phyloP scores from a whole-genome alignment of 1,139 yeast species.

The Suhomyces terraborum region DNA sequence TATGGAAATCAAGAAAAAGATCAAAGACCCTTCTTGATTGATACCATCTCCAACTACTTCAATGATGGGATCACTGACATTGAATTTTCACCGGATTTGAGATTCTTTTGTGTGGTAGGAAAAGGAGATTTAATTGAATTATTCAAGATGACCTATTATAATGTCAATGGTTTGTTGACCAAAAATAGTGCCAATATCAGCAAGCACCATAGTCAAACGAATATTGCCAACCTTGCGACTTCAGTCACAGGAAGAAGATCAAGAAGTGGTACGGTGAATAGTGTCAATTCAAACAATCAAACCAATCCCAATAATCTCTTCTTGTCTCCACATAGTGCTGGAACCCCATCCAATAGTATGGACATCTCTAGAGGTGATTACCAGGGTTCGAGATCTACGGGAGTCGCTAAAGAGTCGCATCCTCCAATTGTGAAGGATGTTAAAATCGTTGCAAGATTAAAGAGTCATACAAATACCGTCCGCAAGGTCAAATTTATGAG shows the following conservation, averaged over 20 bases:
- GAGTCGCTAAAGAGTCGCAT: slow-evolving; percentile 21
- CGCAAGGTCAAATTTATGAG: slow-evolving; percentile 43
- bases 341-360: slow-evolving; percentile 26
- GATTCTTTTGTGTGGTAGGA: slow-evolving; percentile 58
- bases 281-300: slow-evolving; percentile 24
- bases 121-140: slow-evolving; percentile 61
- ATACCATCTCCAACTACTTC: slow-evolving; percentile 66
- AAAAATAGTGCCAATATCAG: slow-evolving; percentile 19
- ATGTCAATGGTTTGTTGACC: slow-evolving; percentile 35
- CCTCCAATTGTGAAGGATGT: slow-evolving; percentile 48
- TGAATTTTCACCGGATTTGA: slow-evolving; percentile 65
- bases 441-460: slow-evolving; percentile 50
- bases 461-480: slow-evolving; percentile 72
- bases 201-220: slow-evolving; percentile 20
- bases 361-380: slow-evolving; percentile 20
- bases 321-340: slow-evolving; percentile 23
- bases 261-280: slow-evolving; percentile 42
- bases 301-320: slow-evolving; percentile 18
- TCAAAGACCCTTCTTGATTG: slow-evolving; percentile 40
- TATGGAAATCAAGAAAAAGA: slow-evolving; percentile 14
- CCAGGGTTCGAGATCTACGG: slow-evolving; percentile 3
- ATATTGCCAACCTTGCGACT: slow-evolving; percentile 13
- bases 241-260: slow-evolving; percentile 29
- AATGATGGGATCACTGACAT: slow-evolving; percentile 60
- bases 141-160: slow-evolving; percentile 48